Conservation (phyloP, 768 basidiomycete species). For the Collybia nuda region DNA sequence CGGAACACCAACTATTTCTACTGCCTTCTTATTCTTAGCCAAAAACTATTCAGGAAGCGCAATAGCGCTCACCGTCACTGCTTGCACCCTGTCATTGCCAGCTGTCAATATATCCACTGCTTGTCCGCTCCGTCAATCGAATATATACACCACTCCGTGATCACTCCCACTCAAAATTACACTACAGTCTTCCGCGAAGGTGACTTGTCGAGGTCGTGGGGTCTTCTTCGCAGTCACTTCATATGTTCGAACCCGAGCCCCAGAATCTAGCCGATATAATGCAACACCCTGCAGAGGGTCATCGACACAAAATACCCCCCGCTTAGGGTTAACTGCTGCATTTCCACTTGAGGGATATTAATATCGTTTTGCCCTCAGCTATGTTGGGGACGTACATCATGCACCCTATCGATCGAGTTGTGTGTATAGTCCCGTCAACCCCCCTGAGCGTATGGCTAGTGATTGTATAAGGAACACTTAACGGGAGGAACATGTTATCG, state of each 20-base stretch:
- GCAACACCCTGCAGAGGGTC: slow-evolving; percentile 11
- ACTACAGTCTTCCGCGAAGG: slow-evolving; percentile 9
- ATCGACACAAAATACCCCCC: slow-evolving; percentile 15
- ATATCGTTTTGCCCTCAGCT: too few relatives aligned
- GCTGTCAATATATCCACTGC: slow-evolving; percentile 5
- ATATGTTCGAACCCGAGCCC: slow-evolving; percentile 9
- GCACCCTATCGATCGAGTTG: slow-evolving; percentile 9
- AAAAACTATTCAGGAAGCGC: neutral
- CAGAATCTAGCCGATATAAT: slow-evolving; percentile 9
- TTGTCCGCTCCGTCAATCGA: slow-evolving; percentile 13
- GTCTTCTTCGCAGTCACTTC: neutral
- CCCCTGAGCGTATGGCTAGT: slow-evolving; percentile 15
- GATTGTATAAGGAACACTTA: too few relatives aligned
- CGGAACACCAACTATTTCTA: neutral
- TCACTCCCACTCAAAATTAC: slow-evolving; percentile 12
- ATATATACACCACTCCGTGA: slow-evolving; percentile 15
- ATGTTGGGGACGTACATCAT: slow-evolving; percentile 17
- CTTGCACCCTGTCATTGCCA: slow-evolving; percentile 10
- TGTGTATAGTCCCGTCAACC: slow-evolving; percentile 7
- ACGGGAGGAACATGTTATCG: neutral
- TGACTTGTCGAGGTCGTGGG: slow-evolving; percentile 4
- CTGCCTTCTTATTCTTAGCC: neutral
- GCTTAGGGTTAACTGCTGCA: slow-evolving; percentile 3
- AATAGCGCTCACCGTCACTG: slow-evolving; percentile 6
- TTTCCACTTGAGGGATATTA: slow-evolving; percentile 10